Base-by-base conservation (phyloP, 2,329 filamentous ascomycete genomes). In the Pseudogymnoascus sp. region DNA sequence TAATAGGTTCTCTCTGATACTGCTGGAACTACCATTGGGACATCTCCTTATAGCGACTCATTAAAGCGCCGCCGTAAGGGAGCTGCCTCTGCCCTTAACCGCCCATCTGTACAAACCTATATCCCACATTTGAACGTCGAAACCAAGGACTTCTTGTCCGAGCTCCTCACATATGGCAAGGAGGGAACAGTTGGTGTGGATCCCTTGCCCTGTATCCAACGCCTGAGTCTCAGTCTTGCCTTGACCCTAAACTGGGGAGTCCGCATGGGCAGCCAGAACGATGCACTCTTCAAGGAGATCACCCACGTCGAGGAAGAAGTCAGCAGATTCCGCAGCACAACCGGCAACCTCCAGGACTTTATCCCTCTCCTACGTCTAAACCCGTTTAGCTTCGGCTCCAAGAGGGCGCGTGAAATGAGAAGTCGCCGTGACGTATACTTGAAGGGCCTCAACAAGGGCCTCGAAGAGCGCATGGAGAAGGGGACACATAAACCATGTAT, bases 131-230 rank as follows among this genome's bases (percentile, higher is more conserved):
- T 89, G 1, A 84, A 88, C 60, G 71, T 85, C 6, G 86, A 88
- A 72, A 84, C 83, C 1, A 82, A 81, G 19, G 82, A 84, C 62
- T 88, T 88, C 62, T 76, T 88, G 60, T 79, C 79, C 50, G 87
- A 89, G 65, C 79, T 86, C 0, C 77, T 83, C 64, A 77, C 79
- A 19, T 83, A 86, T 65, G 86, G 86, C 2, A 75, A 80, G 6
- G 78, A 76, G 1, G 86, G 86, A 0, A 74, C 74, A 0, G 75
- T 75, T 1, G 78, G 83, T 0, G 80, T 88, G 0, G 83, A 89
- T 63, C 85, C 86, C 0, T 85, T 87, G 83, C 83, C 85, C 0
- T 85, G 87, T 81, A 87, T 88, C 53, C 86, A 88, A 68, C 81
- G 86, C 0, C 77, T 88, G 0, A 83, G 80, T 11, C 74, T 88